Evolutionary conservation across 106 monocot species (phyloP).

Genomic region (Dioscorea dumetorum): DNA sequence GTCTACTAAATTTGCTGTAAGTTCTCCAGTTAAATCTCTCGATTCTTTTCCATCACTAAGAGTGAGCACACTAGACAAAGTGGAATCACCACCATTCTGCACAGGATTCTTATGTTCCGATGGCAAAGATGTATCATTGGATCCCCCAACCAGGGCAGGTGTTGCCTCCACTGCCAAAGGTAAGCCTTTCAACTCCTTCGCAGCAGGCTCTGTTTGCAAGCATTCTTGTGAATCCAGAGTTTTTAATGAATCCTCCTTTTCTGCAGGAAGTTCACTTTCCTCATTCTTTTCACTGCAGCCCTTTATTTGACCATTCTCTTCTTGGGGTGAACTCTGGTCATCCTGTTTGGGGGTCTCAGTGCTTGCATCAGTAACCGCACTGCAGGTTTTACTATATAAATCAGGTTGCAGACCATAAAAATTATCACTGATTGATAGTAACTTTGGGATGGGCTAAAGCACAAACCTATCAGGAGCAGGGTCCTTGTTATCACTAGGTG

Average conservation of each 20-base stretch:
- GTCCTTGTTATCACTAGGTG: slow-evolving; percentile 49
- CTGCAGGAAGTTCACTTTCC: slow-evolving; percentile 9
- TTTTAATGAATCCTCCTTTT: slow-evolving; percentile 7
- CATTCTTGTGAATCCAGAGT: slow-evolving; percentile 17
- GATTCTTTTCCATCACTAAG: slow-evolving; percentile 8
- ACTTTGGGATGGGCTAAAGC: neutral
- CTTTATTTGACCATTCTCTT: slow-evolving; percentile 15
- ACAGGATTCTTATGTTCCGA: slow-evolving; percentile 1
- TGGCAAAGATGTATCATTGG: slow-evolving; percentile 4
- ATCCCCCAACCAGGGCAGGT: neutral
- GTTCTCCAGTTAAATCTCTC: slow-evolving; percentile 4
- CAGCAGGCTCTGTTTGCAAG: slow-evolving; percentile 1
- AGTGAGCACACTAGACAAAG: slow-evolving; percentile 1
- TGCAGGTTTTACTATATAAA: neutral
- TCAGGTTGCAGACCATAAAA: neutral
- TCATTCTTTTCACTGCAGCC: slow-evolving; percentile 14
- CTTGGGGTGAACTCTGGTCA: slow-evolving; percentile 12
- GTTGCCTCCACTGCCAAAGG: slow-evolving; percentile 2
- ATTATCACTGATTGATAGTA: neutral
- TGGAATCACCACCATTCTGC: slow-evolving; percentile 20
- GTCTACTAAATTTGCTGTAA: slow-evolving; percentile 1
- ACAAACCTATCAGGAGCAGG: slow-evolving; percentile 39
- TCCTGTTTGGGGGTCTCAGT: slow-evolving; percentile 24
- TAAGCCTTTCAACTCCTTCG: slow-evolving; percentile 9
- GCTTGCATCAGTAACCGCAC: slow-evolving; percentile 3